Percentiles rank a stretch among this genome's conserved stretches.
phyloP scores from a whole-genome alignment of 176 grass and related monocot genomes.

The Hyparrhenia diplandra region DNA sequence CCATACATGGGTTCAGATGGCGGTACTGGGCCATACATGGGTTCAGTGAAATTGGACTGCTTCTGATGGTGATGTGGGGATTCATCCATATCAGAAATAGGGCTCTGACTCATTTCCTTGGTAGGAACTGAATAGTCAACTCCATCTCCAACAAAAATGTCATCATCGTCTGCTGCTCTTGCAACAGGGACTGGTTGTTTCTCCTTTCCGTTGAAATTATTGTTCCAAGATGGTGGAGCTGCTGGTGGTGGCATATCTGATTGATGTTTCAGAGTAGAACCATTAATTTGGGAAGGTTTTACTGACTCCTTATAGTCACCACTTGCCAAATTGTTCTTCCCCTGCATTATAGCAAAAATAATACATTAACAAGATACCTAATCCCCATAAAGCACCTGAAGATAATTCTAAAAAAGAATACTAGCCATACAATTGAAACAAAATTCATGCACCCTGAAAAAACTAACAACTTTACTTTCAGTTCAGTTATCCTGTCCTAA shows the following conservation, averaged over 20 bases:
- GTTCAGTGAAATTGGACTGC: too few species aligned
- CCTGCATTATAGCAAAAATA: slow-evolving; percentile 33
- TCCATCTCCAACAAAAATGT: too few species aligned
- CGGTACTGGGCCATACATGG: too few species aligned
- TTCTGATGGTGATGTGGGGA: too few species aligned
- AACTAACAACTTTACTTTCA: slow-evolving; percentile 40
- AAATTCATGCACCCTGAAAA: background rate
- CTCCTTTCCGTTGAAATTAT: slow-evolving; percentile 47
- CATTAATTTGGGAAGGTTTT: slow-evolving; percentile 52
- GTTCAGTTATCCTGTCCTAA: background rate
- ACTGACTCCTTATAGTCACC: slow-evolving; percentile 51
- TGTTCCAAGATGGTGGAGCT: slow-evolving; percentile 36
- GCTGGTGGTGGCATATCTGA: slow-evolving; percentile 53
- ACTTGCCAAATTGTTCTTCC: slow-evolving; percentile 52
- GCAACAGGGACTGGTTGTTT: too few species aligned
- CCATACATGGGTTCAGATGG: slow-evolving; percentile 84
- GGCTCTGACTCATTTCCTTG: slow-evolving; percentile 22
- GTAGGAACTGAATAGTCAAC: too few species aligned
- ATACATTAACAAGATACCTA: too few species aligned
- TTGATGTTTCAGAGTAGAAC: slow-evolving; percentile 42
- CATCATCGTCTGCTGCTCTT: too few species aligned
- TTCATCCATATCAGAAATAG: too few species aligned
- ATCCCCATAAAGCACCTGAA: background rate
- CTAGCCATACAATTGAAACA: background rate
- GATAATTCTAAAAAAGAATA: background rate